phyloP scores from a whole-genome alignment of 495 filamentous ascomycete species.

The Chaetomium tenue region DNA sequence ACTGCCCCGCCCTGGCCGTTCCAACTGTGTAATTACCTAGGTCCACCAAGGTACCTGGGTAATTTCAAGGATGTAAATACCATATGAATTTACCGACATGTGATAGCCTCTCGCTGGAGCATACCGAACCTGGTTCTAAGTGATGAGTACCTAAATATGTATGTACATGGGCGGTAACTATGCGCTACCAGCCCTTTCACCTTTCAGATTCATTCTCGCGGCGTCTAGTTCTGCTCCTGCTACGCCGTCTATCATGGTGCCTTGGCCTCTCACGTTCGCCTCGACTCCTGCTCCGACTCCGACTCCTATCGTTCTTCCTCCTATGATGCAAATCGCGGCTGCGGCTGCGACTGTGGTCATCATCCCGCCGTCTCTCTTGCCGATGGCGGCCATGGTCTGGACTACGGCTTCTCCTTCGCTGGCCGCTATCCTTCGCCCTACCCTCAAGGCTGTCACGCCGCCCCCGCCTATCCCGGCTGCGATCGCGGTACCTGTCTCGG shows the following conservation, averaged over 20 bases:
- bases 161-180: not conserved
- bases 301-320: slow-evolving; percentile 10
- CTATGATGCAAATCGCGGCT: slow-evolving; percentile 20
- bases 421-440: slow-evolving; percentile 12
- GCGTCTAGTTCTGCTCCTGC: slow-evolving; percentile 23
- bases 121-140: too few relatives aligned
- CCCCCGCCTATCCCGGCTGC: slow-evolving; percentile 42
- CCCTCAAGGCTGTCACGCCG: slow-evolving; percentile 22
- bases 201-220: not conserved
- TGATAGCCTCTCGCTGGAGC: too few relatives aligned
- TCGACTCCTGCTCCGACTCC: slow-evolving; percentile 36
- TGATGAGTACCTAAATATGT: too few relatives aligned
- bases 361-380: slow-evolving; percentile 19
- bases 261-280: slow-evolving; percentile 15
- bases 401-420: slow-evolving; percentile 35
- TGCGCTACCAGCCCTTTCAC: not conserved
- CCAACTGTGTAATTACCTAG: too few relatives aligned
- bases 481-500: slow-evolving; percentile 30
- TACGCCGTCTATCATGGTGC: slow-evolving; percentile 24
- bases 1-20: too few relatives aligned
- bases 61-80: too few relatives aligned
- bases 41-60: too few relatives aligned
- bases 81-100: too few relatives aligned
- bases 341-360: slow-evolving; percentile 18
- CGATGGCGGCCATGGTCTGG: slow-evolving; percentile 25